These are phyloP conservation scores for Gynochthodes officinalis DNA, from an alignment of 257 asterid genomes.

Conservation along the genomic window DNA sequence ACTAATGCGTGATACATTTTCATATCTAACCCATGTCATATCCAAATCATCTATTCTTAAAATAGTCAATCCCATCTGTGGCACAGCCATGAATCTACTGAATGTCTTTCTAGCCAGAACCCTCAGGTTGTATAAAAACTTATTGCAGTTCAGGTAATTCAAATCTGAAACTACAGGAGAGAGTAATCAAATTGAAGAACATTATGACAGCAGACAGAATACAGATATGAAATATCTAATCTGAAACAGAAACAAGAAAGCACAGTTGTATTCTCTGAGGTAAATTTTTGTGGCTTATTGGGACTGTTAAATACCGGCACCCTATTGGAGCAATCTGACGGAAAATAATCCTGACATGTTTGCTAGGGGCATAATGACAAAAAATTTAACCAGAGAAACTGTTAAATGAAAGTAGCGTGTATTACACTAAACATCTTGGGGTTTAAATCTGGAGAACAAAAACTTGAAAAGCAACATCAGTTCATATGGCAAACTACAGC, in stretches of 20 bases:
- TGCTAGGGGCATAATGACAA: background rate
- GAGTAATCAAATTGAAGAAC: background rate
- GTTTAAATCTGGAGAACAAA: background rate
- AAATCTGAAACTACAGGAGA: background rate
- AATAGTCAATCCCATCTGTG: background rate
- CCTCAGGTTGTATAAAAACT: background rate
- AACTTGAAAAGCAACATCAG: background rate
- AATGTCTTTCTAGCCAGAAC: background rate
- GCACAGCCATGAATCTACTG: background rate
- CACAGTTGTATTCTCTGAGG: background rate
- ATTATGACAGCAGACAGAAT: background rate
- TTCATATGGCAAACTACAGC: background rate
- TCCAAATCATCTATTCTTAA: background rate
- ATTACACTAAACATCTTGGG: background rate
- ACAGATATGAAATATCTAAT: background rate
- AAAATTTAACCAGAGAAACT: background rate
- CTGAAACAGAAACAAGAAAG: slow-evolving; percentile 2
- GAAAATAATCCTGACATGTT: too few relatives aligned
- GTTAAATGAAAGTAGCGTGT: background rate
- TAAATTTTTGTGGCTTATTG: background rate
- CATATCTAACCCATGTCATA: background rate
- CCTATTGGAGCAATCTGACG: background rate
- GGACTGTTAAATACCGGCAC: background rate
- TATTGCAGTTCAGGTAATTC: background rate
- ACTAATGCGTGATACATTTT: background rate